Base-by-base conservation (phyloP, 768 basidiomycete species). In the Pilatotrama ljubarskyi region DNA sequence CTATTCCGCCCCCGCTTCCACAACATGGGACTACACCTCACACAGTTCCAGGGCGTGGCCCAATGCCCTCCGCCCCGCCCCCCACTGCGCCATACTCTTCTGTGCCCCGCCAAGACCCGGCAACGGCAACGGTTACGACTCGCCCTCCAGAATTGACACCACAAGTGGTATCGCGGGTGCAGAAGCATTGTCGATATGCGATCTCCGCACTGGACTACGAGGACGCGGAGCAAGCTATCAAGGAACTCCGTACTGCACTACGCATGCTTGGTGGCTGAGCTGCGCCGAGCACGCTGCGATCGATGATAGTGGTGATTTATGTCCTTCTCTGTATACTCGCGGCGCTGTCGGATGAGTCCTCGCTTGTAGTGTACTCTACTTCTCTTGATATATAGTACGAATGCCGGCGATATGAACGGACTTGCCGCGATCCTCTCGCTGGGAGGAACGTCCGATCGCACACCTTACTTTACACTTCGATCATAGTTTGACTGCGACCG, bases 141-240 rank as follows among this genome's bases (percentile, higher is more conserved):
- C 38, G 51, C 11, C 63, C 66, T 13, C 51, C 77, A 9, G 85
- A 86, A 32, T 73, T 94, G 46, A 84, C 89, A 0, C 85, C 90
- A 4, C 77, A 76, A 52, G 69, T 86, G 53, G 81, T 97, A 24
- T 79, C 86, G 18, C 84, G 88, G 62, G 85, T 84, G 14, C 95
- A 99, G 79, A 97, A 91, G 70, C 94, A 95, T 67, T 94, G 94
- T 66, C 82, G 84, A 53, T 97, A 90, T 75, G 96, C 96, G 7
- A 92, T 98, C 58, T 93, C 91, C 29, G 86, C 97, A n/a, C 78
- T 99, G 55, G 94, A 98, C 69, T 98, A 95, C 71, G 96, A 98
- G 70, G 96, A 99, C 73, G 79, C 80, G 10, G 89, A 90, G 63
- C 90, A 91, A 66, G 96, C 96, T 17, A 81, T 83, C 69, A 87